These are phyloP conservation scores for Lichtheimia corymbifera DNA, from an alignment of 371 early-diverging fungal species.

Conservation along the genomic window DNA sequence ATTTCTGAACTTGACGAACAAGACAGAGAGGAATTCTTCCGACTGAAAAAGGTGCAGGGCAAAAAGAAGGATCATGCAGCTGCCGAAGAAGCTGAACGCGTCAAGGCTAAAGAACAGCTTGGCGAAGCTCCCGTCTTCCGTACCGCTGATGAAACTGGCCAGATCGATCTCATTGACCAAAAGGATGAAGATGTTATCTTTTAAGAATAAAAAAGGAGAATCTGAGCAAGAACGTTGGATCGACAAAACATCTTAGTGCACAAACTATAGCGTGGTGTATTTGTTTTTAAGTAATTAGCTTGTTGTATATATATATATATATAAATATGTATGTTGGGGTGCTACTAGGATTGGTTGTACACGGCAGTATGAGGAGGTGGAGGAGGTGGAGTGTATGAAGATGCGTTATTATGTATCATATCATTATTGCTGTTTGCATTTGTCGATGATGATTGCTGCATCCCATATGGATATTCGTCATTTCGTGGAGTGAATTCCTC, in stretches of 20 bases:
- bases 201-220: constrained; percentile 17
- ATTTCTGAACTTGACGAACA: constrained; percentile 98
- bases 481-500: not conserved
- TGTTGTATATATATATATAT: not conserved
- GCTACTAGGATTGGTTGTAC: not conserved
- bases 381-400: not conserved
- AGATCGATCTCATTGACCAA: constrained; percentile 48
- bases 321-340: not conserved
- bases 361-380: not conserved
- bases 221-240: no score
- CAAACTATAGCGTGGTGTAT: not conserved
- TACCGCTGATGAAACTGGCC: constrained; percentile 46
- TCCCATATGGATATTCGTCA: not conserved
- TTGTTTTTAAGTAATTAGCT: not conserved
- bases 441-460: no score
- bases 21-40: constrained; percentile 99
- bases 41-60: constrained; percentile 96
- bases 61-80: constrained; percentile 94
- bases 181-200: constrained; percentile 70
- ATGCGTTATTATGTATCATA: no score
- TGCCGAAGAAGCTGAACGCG: constrained; percentile 44
- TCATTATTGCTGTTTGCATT: no score
- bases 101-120: constrained; percentile 7
- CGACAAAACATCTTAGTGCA: no score
- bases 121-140: constrained; percentile 25